These are phyloP conservation scores for Solanum hybrid DNA, from an alignment of 305 asterid genomes.

Conservation along the genomic window DNA sequence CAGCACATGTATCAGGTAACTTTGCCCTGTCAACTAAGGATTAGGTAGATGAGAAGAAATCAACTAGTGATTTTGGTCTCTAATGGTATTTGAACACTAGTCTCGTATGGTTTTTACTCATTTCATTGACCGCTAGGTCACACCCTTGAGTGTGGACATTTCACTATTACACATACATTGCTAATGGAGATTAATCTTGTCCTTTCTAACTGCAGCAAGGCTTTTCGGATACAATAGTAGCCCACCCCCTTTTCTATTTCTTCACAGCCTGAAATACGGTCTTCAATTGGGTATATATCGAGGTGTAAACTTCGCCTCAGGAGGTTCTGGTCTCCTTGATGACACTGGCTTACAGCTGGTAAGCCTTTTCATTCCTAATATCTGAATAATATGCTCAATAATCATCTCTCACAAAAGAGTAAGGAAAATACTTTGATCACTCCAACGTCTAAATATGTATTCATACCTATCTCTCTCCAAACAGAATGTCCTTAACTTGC, in stretches of 20 bases:
- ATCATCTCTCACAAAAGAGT: background rate
- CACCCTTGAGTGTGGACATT: background rate
- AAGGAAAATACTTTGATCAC: background rate
- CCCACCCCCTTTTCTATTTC: slow-evolving; percentile 53
- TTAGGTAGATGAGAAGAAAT: background rate
- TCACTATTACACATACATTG: background rate
- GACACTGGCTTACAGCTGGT: slow-evolving; percentile 38
- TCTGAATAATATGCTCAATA: background rate
- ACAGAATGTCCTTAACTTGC: slow-evolving; percentile 49
- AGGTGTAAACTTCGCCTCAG: slow-evolving; percentile 73
- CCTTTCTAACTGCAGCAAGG: slow-evolving; percentile 32
- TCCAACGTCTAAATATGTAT: background rate
- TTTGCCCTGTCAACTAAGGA: background rate
- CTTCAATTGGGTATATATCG: slow-evolving; percentile 24
- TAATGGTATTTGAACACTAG: background rate
- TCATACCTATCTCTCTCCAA: background rate
- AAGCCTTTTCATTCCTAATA: background rate
- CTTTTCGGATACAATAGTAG: slow-evolving; percentile 55
- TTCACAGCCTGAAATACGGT: slow-evolving; percentile 24
- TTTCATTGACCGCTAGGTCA: background rate
- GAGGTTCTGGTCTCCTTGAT: slow-evolving; percentile 66
- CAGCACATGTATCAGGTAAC: background rate
- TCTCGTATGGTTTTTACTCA: background rate
- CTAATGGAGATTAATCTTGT: background rate
- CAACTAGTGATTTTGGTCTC: background rate